These are phyloP conservation scores for Penstemon eatonii DNA, from an alignment of 257 asterid genomes.

Conservation along the genomic window DNA sequence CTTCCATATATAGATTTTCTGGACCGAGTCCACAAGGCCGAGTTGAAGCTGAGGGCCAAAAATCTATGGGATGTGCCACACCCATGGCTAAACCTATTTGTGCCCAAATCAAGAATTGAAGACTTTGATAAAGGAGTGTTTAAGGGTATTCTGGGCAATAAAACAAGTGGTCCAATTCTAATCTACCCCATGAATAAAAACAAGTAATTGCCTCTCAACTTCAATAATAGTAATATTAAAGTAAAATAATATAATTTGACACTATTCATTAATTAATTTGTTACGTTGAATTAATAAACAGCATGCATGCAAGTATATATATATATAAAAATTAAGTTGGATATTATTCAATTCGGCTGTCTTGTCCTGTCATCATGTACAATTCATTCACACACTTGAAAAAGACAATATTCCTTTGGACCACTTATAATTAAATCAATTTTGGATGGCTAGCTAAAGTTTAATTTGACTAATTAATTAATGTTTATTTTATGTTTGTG, in stretches of 20 bases:
- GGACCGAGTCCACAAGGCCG: slow-evolving; percentile 91
- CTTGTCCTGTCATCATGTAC: slow-evolving; percentile 2
- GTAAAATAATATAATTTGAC: neutral
- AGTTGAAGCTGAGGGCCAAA: slow-evolving; percentile 65
- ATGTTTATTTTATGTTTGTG: neutral
- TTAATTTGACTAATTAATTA: neutral
- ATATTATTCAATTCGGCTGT: neutral
- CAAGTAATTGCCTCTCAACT: slow-evolving; percentile 51
- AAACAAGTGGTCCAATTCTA: slow-evolving; percentile 77
- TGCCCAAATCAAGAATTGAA: slow-evolving; percentile 66
- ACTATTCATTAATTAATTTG: neutral
- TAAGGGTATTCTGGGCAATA: slow-evolving; percentile 70
- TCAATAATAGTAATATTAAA: neutral
- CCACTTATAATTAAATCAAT: neutral
- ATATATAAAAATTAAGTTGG: no score
- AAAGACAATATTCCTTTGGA: neutral
- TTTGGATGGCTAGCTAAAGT: neutral
- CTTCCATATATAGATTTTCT: slow-evolving; percentile 66
- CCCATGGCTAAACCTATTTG: slow-evolving; percentile 83
- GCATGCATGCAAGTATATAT: neutral
- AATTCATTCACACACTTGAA: neutral
- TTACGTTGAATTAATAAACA: neutral
- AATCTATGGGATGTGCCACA: slow-evolving; percentile 88
- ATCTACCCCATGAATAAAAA: slow-evolving; percentile 81
- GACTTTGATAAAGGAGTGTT: slow-evolving; percentile 75